Evolutionary conservation across 2,329 filamentous ascomycete species (phyloP).

Genomic region (Penicillium sp.): DNA sequence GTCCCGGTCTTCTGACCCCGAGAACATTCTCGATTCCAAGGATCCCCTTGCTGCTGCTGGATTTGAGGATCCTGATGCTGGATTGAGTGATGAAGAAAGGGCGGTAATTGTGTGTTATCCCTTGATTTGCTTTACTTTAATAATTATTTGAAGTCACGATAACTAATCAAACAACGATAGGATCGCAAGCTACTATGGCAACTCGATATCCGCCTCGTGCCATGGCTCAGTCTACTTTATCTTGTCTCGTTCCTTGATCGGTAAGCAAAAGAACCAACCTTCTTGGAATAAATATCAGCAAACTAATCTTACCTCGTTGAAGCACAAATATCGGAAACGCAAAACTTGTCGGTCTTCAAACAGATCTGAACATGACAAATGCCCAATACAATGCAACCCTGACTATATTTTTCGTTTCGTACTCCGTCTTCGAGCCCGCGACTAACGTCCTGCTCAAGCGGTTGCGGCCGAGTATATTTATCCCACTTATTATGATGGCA

Average conservation of each 20-base stretch:
- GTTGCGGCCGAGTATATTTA: constrained; percentile 72
- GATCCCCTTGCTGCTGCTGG: constrained; percentile 13
- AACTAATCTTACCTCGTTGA: neutral
- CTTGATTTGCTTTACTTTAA: too few species aligned
- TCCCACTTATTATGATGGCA: constrained; percentile 74
- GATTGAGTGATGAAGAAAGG: constrained; percentile 62
- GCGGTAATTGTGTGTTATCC: constrained; percentile 55
- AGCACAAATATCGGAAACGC: constrained; percentile 75
- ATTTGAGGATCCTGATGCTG: constrained; percentile 59
- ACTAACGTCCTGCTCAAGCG: constrained; percentile 79
- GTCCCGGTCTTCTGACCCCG: constrained; percentile 19
- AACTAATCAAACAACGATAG: constrained; percentile 22
- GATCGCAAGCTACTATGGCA: constrained; percentile 47
- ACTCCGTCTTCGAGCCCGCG: constrained; percentile 70
- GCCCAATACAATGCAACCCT: constrained; percentile 70
- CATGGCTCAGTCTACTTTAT: constrained; percentile 49
- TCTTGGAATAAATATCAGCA: neutral
- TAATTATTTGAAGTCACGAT: neutral
- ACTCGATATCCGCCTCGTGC: constrained; percentile 46
- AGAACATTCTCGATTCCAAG: constrained; percentile 14
- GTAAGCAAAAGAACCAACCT: constrained; percentile 10
- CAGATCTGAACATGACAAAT: constrained; percentile 62
- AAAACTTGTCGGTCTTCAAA: constrained; percentile 55
- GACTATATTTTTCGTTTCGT: constrained; percentile 84
- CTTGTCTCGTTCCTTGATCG: constrained; percentile 44